Evolutionary conservation across 495 filamentous ascomycete species (phyloP), one percentile per base, ranked within the genome.

Genomic region (Glonium stellatum): DNA sequence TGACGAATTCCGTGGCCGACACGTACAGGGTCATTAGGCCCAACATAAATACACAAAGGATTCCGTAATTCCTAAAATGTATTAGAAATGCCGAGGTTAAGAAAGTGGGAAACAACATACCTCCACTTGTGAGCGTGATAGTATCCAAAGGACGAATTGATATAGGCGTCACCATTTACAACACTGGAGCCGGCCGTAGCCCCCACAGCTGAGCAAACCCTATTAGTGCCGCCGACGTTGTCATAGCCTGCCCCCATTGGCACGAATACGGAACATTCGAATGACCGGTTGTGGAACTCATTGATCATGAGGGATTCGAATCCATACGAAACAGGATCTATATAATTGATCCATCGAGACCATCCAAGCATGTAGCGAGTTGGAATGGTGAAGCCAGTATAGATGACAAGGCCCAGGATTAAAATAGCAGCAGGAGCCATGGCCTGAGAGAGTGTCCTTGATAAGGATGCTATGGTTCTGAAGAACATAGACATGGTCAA

Each of bases 281-380:
- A 92, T 0, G 80, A 59, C 5, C 87, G 82, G 35, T 73, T 70
- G 62, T 82, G 77, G 69, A 93, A 97, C 71, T 96, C 91, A 67
- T 97, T 97, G 64, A 95, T 83, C 84, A 97, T 89, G 11, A 97
- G 73, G 1, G 84, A 77, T 72, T 97, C 91, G 67, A 95, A 97
- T 0, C 87, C 83, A 63, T 96, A 97, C 0, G 82, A 84, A 42
- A 97, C 82, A 5, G 90, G 90, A 62, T 96, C 85, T 12, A 96
- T 70, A 61, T 89, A 96, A 63, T 89, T 88, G 37, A 97, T 76
- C 92, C 92, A 96, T 34, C 87, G 79, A 64, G 88, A 88, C 87
- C 91, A 96, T 1, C 75, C 78, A 12, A 85, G 82, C 89, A 95
- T 95, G 66, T 86, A 82, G 39, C 70, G 56, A 1, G 82, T 80